A percentile compares a stretch with the other conserved stretches of the same genome.
phyloP scores from a whole-genome alignment of 768 basidiomycete genomes.

The Lanmaoa rubissima region DNA sequence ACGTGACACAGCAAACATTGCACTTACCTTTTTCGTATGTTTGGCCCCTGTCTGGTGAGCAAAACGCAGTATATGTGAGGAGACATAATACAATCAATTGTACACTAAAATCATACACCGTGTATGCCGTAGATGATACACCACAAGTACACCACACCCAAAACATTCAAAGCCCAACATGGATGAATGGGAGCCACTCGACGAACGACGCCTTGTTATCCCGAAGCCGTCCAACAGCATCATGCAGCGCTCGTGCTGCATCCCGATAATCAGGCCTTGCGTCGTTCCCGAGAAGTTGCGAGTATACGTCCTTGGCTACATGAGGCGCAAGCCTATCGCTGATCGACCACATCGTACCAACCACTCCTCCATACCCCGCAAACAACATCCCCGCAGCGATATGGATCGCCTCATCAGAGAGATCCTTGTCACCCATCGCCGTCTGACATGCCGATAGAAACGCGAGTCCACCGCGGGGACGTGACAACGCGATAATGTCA shows the following conservation, averaged over 20 bases:
- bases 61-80: too few species aligned
- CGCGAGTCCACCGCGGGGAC: constrained; percentile 31
- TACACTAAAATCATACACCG: too few species aligned
- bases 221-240: not conserved
- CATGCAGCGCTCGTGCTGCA: constrained; percentile 1
- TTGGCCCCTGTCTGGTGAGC: too few species aligned
- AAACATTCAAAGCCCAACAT: too few species aligned
- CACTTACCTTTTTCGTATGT: too few species aligned
- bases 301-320: constrained; percentile 36
- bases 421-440: constrained; percentile 34
- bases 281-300: not conserved
- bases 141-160: too few species aligned
- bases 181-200: too few species aligned
- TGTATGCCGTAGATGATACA: too few species aligned
- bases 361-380: constrained; percentile 30
- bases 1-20: too few species aligned
- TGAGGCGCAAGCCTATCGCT: constrained; percentile 36
- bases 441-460: constrained; percentile 50
- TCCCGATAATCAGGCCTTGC: not conserved
- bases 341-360: constrained; percentile 48
- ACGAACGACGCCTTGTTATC: not conserved
- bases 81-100: too few species aligned
- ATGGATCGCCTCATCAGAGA: constrained; percentile 41
- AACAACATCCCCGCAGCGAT: constrained; percentile 41
- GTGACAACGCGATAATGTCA: constrained; percentile 1